phyloP scores from a whole-genome alignment of 2,329 filamentous ascomycete species.

The Talaromyces sp. region DNA sequence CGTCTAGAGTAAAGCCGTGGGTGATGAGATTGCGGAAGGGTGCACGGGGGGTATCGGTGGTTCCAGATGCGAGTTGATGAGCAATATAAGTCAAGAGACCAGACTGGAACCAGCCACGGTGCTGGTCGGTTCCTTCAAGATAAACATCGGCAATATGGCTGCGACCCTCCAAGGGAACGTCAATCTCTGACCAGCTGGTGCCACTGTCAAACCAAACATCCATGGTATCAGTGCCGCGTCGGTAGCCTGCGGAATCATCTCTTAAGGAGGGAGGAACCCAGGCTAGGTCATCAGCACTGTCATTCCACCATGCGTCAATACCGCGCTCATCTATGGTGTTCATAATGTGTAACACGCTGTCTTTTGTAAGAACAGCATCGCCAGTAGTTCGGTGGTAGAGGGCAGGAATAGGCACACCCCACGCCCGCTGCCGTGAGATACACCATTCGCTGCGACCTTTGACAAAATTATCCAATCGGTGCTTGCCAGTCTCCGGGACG shows the following conservation, averaged over 20 bases:
- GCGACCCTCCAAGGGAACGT: constrained; percentile 33
- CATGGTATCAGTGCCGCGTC: constrained; percentile 91
- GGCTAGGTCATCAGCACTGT: constrained; percentile 70
- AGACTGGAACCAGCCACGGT: constrained; percentile 98
- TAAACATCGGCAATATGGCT: constrained; percentile 73
- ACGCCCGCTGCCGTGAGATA: constrained; percentile 91
- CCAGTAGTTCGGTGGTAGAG: constrained; percentile 72
- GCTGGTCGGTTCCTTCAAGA: constrained; percentile 92
- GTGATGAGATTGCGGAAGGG: constrained; percentile 92
- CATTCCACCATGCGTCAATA: constrained; percentile 94
- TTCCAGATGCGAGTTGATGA: constrained; percentile 44
- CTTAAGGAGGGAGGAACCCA: constrained; percentile 73
- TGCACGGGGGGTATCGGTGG: constrained; percentile 48
- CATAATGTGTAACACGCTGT: constrained; percentile 84
- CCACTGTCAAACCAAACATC: constrained; percentile 99
- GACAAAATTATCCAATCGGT: constrained; percentile 81
- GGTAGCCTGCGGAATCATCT: constrained; percentile 54
- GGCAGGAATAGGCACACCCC: constrained; percentile 95
- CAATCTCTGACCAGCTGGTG: constrained; percentile 76
- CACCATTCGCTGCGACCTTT: constrained; percentile 93
- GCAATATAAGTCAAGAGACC: constrained; percentile 86
- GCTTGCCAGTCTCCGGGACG: constrained; percentile 72
- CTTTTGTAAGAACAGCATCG: constrained; percentile 75
- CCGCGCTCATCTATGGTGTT: constrained; percentile 73
- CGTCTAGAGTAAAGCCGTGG: constrained; percentile 91